Percentiles rank a stretch among this genome's conserved stretches.
Evolutionary conservation across 2,329 filamentous ascomycete species (phyloP).

Genomic region (Aspergillus sp.): DNA sequence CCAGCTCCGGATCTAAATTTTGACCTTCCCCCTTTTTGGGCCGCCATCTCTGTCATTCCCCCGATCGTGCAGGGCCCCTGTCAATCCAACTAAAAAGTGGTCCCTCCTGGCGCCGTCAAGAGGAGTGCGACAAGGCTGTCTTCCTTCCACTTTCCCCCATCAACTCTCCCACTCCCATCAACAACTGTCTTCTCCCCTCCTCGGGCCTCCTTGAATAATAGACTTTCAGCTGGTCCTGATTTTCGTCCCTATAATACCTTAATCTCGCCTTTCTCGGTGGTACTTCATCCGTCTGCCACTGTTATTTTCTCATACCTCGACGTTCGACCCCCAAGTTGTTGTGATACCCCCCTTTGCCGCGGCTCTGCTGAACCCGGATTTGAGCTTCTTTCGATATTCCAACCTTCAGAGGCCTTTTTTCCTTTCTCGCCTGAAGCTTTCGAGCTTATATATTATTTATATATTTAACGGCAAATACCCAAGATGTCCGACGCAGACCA

Average conservation of each 20-base stretch:
- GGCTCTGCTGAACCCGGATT: slow-evolving; percentile 8
- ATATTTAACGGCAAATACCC: slow-evolving; percentile 9
- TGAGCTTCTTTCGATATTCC: background rate
- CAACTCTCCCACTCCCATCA: slow-evolving; percentile 6
- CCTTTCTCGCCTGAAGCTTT: background rate
- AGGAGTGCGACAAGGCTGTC: slow-evolving; percentile 8
- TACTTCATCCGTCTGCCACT: slow-evolving; percentile 6
- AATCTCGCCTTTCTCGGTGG: slow-evolving; percentile 10
- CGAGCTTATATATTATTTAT: slow-evolving; percentile 4
- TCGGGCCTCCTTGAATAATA: slow-evolving; percentile 6
- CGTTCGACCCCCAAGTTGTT: slow-evolving; percentile 6
- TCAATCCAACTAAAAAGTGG: slow-evolving; percentile 20
- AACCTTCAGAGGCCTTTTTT: background rate
- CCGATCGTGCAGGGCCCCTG: slow-evolving; percentile 21
- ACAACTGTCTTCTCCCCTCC: background rate
- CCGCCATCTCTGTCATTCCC: slow-evolving; percentile 10
- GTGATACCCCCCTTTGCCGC: slow-evolving; percentile 11
- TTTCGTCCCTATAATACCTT: slow-evolving; percentile 15
- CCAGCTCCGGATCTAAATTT: background rate
- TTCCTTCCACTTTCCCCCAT: slow-evolving; percentile 1
- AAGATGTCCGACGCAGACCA: slow-evolving; percentile 64
- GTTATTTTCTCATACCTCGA: slow-evolving; percentile 1
- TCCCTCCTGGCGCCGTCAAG: slow-evolving; percentile 12
- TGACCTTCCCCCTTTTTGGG: slow-evolving; percentile 1
- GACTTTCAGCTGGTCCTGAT: slow-evolving; percentile 34